Conservation (phyloP, 768 basidiomycete species). For the Galerina marginata region DNA sequence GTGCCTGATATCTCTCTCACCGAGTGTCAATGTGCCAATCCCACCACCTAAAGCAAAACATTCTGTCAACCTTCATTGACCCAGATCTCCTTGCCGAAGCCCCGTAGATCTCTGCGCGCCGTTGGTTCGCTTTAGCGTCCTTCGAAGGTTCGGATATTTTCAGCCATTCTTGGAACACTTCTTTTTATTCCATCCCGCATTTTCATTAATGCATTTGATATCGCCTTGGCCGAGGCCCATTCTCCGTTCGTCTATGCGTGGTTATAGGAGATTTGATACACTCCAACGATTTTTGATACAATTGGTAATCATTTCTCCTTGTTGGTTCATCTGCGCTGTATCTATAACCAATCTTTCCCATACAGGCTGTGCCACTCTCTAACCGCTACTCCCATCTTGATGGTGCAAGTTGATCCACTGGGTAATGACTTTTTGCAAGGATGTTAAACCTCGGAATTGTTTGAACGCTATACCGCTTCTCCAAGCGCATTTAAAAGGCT, state of each 20-base stretch:
- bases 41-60: slow-evolving; percentile 27
- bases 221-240: neutral
- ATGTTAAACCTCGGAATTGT: neutral
- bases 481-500: neutral
- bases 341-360: slow-evolving; percentile 20
- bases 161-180: slow-evolving; percentile 2
- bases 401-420: slow-evolving; percentile 11
- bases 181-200: slow-evolving; percentile 2
- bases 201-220: slow-evolving; percentile 8
- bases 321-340: slow-evolving; percentile 9
- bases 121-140: neutral
- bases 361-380: slow-evolving; percentile 22
- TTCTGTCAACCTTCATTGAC: slow-evolving; percentile 32
- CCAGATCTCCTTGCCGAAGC: slow-evolving; percentile 25
- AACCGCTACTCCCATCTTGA: slow-evolving; percentile 19
- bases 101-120: slow-evolving; percentile 9
- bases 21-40: slow-evolving; percentile 23
- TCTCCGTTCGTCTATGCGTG: neutral
- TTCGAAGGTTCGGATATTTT: slow-evolving; percentile 19
- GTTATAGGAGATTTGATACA: slow-evolving; percentile 10
- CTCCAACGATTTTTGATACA: neutral
- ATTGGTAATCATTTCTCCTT: slow-evolving; percentile 11
- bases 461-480: neutral
- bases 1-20: slow-evolving; percentile 26
- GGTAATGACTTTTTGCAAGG: neutral